Percentiles rank a stretch among this genome's conserved stretches.
Conservation (phyloP, 176 grass and related monocot genomes). For the Cenchrus americanus region DNA sequence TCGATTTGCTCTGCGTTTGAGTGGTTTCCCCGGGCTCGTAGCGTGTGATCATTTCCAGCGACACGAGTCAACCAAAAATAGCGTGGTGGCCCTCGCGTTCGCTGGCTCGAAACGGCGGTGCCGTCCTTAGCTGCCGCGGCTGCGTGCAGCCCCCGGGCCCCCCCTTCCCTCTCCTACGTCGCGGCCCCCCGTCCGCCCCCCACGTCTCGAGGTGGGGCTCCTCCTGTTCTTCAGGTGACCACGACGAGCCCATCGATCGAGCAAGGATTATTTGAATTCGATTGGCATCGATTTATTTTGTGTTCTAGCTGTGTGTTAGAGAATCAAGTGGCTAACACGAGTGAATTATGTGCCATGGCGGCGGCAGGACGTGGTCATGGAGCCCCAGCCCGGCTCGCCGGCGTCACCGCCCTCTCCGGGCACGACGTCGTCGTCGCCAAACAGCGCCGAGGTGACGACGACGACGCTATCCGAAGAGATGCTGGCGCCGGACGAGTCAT, state of each 20-base stretch:
- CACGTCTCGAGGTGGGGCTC: slow-evolving; percentile 37
- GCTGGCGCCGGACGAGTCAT: background rate
- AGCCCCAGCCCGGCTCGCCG: slow-evolving; percentile 48
- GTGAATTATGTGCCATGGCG: background rate
- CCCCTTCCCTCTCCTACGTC: background rate
- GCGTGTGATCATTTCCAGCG: slow-evolving; percentile 19
- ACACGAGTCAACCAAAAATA: slow-evolving; percentile 58
- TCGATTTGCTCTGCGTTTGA: background rate
- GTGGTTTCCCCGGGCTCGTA: slow-evolving; percentile 42
- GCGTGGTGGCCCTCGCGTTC: background rate
- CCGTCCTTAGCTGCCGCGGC: slow-evolving; percentile 47
- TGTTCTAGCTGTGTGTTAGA: too few species aligned
- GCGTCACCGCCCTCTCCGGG: slow-evolving; percentile 16
- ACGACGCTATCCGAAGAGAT: background rate
- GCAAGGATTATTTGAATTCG: background rate
- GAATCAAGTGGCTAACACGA: background rate
- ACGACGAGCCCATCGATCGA: background rate
- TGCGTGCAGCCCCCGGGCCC: slow-evolving; percentile 1
- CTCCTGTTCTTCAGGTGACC: slow-evolving; percentile 35
- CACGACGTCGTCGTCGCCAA: background rate
- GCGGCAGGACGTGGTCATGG: slow-evolving; percentile 46
- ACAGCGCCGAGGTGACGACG: background rate
- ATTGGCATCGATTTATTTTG: background rate
- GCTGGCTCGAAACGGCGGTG: slow-evolving; percentile 28
- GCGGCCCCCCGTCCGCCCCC: background rate